These are phyloP conservation scores for Dichomitus squalens DNA, from an alignment of 1,284 basidiomycete species.

Conservation along the genomic window DNA sequence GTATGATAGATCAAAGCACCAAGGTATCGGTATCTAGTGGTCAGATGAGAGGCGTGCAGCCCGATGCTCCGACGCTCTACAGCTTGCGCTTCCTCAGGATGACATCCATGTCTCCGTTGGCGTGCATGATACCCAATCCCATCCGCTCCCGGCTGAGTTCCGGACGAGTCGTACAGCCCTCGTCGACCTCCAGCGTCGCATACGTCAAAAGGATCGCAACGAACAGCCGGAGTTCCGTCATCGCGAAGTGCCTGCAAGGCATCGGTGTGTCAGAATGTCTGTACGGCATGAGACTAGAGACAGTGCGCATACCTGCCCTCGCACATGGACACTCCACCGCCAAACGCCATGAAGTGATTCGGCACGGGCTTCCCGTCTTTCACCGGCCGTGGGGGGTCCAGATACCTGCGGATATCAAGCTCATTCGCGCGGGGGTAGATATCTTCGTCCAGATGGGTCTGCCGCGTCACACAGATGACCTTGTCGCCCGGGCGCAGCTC, in stretches of 20 bases:
- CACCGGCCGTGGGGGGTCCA: constrained; percentile 13
- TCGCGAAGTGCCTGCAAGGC: constrained; percentile 20
- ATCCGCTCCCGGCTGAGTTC: constrained; percentile 14
- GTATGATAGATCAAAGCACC: too few species aligned
- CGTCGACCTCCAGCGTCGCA: constrained; percentile 16
- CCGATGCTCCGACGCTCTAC: not conserved
- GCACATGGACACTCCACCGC: constrained; percentile 29
- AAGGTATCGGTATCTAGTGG: too few species aligned
- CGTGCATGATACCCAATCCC: constrained; percentile 19
- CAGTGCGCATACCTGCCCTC: constrained; percentile 24
- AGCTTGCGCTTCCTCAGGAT: constrained; percentile 15
- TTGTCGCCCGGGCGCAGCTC: constrained; percentile 25
- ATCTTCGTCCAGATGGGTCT: constrained; percentile 27
- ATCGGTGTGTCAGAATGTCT: not conserved
- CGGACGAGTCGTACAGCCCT: constrained; percentile 12
- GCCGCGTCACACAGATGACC: constrained; percentile 30
- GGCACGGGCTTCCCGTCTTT: constrained; percentile 26
- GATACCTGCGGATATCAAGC: constrained; percentile 23
- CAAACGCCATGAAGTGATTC: constrained; percentile 29
- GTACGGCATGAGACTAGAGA: not conserved
- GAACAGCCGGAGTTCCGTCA: constrained; percentile 21
- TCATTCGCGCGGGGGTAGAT: constrained; percentile 21
- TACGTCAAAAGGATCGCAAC: constrained; percentile 18
- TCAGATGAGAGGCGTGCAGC: too few species aligned
- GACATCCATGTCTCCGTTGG: constrained; percentile 20